phyloP scores from a whole-genome alignment of 2,329 filamentous ascomycete species.

The Didymella keratinophila region DNA sequence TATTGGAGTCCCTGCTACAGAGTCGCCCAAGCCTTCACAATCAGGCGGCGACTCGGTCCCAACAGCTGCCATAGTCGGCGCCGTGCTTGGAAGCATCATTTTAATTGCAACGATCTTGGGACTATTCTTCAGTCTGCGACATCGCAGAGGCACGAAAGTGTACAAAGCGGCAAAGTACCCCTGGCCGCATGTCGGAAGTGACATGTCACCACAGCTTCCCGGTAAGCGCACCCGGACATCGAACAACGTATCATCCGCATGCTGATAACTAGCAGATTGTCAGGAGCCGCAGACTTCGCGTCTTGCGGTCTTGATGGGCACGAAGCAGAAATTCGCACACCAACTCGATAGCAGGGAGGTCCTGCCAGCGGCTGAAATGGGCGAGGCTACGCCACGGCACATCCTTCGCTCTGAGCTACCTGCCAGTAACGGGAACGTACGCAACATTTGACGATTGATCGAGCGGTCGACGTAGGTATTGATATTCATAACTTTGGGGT shows the following conservation, averaged over 20 bases:
- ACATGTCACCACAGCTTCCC: slow-evolving; percentile 38
- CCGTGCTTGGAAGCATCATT: slow-evolving; percentile 30
- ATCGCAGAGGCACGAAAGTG: slow-evolving; percentile 27
- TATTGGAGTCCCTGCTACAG: neutral
- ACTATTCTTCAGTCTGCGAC: slow-evolving; percentile 24
- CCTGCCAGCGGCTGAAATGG: slow-evolving; percentile 26
- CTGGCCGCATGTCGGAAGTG: slow-evolving; percentile 31
- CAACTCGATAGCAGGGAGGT: slow-evolving; percentile 29
- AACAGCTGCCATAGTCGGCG: slow-evolving; percentile 35
- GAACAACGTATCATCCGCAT: neutral
- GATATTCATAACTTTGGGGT: neutral
- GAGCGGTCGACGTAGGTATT: neutral
- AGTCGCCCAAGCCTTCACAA: slow-evolving; percentile 5
- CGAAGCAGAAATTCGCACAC: slow-evolving; percentile 22
- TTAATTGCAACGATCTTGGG: slow-evolving; percentile 19
- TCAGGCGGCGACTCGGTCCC: slow-evolving; percentile 2
- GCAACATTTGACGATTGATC: slow-evolving; percentile 7
- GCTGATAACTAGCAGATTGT: slow-evolving; percentile 3
- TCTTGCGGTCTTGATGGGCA: slow-evolving; percentile 3
- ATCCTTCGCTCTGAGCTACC: slow-evolving; percentile 16
- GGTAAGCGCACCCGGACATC: slow-evolving; percentile 20
- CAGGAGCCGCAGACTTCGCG: neutral
- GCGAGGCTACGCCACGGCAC: slow-evolving; percentile 21
- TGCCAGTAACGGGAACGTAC: slow-evolving; percentile 16
- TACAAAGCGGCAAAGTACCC: slow-evolving; percentile 35